A percentile compares a stretch with the other conserved stretches of the same genome.
Evolutionary conservation across 2,329 filamentous ascomycete species (phyloP).

Genomic region (Penicillium sp.): DNA sequence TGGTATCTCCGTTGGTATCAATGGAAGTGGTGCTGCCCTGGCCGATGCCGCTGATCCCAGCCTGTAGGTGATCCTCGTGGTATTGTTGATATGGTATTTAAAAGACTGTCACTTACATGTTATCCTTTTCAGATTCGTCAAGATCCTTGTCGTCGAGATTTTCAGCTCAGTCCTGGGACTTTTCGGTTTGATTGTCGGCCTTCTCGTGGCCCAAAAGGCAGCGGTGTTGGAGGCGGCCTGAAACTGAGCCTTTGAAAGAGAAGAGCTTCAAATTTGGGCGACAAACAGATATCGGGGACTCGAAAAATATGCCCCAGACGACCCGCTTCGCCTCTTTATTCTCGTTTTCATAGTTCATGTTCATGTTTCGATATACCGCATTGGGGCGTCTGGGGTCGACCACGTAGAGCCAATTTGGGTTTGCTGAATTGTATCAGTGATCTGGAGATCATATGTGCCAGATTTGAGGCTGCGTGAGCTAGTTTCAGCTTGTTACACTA

Average conservation of each 20-base stretch:
- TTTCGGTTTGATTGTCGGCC: conserved; percentile 91
- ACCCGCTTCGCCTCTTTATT: conserved; percentile 17
- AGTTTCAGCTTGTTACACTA: conserved; percentile 7
- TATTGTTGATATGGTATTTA: not conserved
- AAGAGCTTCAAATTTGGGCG: conserved; percentile 17
- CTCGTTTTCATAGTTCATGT: conserved; percentile 21
- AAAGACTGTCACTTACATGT: conserved; percentile 1
- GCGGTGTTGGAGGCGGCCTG: conserved; percentile 58
- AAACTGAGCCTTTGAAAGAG: conserved; percentile 3
- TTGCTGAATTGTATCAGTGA: conserved; percentile 29
- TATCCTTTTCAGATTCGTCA: conserved; percentile 73
- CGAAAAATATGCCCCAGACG: conserved; percentile 12
- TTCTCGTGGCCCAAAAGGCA: conserved; percentile 83
- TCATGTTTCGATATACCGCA: conserved; percentile 35
- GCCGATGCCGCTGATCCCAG: conserved; percentile 91
- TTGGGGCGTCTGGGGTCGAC: conserved; percentile 39
- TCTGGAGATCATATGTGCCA: conserved; percentile 22
- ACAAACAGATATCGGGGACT: conserved; percentile 11
- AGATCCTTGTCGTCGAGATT: conserved; percentile 98
- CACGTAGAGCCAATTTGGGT: conserved; percentile 27
- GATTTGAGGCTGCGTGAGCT: not conserved
- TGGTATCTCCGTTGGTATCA: conserved; percentile 95
- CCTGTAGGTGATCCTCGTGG: conserved; percentile 60
- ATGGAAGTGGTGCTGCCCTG: conserved; percentile 91
- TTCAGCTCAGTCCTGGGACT: conserved; percentile 97